Base-by-base conservation (phyloP, 2,329 filamentous ascomycete genomes). In the Aspergillus latus region DNA sequence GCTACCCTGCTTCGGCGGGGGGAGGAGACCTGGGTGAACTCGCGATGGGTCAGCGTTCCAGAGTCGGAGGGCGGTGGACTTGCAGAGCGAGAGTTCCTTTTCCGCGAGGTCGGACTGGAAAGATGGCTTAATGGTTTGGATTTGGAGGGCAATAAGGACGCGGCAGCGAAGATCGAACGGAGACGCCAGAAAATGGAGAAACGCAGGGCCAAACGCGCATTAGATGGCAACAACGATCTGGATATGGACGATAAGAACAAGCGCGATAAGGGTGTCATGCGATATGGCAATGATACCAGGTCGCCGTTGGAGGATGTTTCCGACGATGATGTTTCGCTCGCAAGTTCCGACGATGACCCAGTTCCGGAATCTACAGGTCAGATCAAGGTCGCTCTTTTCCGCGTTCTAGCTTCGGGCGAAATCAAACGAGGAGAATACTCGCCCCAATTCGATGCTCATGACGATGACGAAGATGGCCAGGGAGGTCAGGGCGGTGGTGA, bases 21-120 rank as follows among this genome's bases (percentile, higher is more conserved):
- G 26, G 94, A 97, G 72, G 94, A 99, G 76, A 99, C 94, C 1
- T 99, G 94, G 94, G 95, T 99, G 26, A 99, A 97, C 70, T 97
- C 92, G 54, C 84, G 94, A 66, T 99, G 94, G 94, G 94, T 99
- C 49, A 93, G 95, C 70, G 86, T 99, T 5, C 91, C 93, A 2
- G 88, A 92, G 29, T 85, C 88, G 26, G 93, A 97, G 75, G 93
- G 93, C 32, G 94, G 94, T 49, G 94, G 94, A 42, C 84, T 99
- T 45, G 94, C 94, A 30, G 94, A 99, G 78, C 86, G 94, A 62
- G 94, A 99, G 72, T 99, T 99, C 66, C 78, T 99, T 62, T 99
- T 99, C 76, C 89, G 93, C 55, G 94, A 99, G 74, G 94, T 99
- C 47, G 94, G 94, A 2, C 79, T 99, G 52, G 94, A 99, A 77